Conservation (phyloP, 78 protist genomes). For the Dictyostelium intermedium region DNA sequence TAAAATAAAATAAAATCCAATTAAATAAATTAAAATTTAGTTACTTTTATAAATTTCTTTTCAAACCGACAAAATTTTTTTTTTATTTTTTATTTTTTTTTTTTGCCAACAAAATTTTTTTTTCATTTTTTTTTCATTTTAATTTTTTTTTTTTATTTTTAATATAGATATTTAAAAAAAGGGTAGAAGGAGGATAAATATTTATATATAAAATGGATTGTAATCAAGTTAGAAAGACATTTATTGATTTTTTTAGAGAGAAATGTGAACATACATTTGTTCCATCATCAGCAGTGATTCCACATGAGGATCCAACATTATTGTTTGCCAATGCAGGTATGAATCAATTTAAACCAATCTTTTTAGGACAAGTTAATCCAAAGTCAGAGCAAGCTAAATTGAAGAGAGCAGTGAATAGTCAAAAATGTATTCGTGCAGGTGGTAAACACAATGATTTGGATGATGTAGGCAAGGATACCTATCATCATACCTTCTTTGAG, state of each 20-base stretch:
- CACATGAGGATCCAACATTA: constrained; percentile 97
- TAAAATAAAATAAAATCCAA: too few species aligned
- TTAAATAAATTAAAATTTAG: too few species aligned
- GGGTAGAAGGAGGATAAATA: background rate
- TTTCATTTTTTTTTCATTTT: too few species aligned
- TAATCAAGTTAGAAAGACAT: constrained; percentile 90
- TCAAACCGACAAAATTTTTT: background rate
- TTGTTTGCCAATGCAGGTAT: constrained; percentile 99
- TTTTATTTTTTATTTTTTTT: too few species aligned
- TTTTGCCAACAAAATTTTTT: too few species aligned
- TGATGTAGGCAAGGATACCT: constrained; percentile 95
- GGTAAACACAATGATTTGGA: constrained; percentile 99
- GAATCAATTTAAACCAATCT: constrained; percentile 98
- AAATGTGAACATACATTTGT: constrained; percentile 86
- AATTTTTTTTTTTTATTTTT: background rate
- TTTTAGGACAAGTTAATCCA: constrained; percentile 95
- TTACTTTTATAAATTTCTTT: too few species aligned
- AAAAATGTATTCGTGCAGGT: constrained; percentile 99
- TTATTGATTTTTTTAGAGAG: constrained; percentile 88
- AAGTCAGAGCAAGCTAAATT: constrained; percentile 85
- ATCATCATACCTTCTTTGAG: constrained; percentile 99
- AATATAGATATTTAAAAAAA: background rate
- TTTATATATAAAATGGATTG: constrained; percentile 9
- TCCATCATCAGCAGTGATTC: constrained; percentile 92
- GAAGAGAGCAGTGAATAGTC: constrained; percentile 96